These are phyloP conservation scores for Penicillium taxi DNA, from an alignment of 495 filamentous ascomycete genomes.

Conservation along the genomic window DNA sequence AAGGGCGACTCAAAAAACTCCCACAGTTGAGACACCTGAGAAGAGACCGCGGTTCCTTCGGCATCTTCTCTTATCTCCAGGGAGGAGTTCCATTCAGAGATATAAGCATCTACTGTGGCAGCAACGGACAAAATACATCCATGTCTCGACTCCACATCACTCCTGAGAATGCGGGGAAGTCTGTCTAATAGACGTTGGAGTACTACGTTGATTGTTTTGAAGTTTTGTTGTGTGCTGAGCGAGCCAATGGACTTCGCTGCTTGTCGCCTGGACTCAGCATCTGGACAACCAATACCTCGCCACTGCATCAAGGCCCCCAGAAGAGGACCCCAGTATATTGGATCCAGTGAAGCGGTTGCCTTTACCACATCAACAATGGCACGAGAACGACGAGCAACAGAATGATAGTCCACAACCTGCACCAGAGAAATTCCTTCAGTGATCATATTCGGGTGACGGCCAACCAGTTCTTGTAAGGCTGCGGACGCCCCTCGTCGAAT, in stretches of 20 bases:
- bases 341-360: constrained; percentile 53
- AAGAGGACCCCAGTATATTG: constrained; percentile 62
- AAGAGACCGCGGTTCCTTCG: constrained; percentile 16
- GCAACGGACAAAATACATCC: constrained; percentile 59
- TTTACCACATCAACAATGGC: constrained; percentile 70
- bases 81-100: constrained; percentile 6
- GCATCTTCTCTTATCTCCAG: constrained; percentile 5
- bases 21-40: constrained; percentile 29
- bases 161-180: constrained; percentile 41
- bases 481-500: constrained; percentile 88
- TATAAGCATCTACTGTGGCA: constrained; percentile 30
- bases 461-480: constrained; percentile 88
- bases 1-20: constrained; percentile 29
- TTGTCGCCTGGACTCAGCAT: constrained; percentile 60
- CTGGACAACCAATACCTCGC: constrained; percentile 75
- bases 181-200: constrained; percentile 35
- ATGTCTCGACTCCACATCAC: constrained; percentile 60
- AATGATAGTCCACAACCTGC: constrained; percentile 86
- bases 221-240: constrained; percentile 37
- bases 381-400: constrained; percentile 75
- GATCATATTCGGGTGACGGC: constrained; percentile 80
- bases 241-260: constrained; percentile 62
- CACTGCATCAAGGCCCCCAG: constrained; percentile 68
- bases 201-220: constrained; percentile 25
- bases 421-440: constrained; percentile 73